A percentile compares a stretch with the other conserved stretches of the same genome.
These are phyloP conservation scores for Hygrophorus pudorinus DNA, from an alignment of 768 basidiomycete species.

Conservation along the genomic window DNA sequence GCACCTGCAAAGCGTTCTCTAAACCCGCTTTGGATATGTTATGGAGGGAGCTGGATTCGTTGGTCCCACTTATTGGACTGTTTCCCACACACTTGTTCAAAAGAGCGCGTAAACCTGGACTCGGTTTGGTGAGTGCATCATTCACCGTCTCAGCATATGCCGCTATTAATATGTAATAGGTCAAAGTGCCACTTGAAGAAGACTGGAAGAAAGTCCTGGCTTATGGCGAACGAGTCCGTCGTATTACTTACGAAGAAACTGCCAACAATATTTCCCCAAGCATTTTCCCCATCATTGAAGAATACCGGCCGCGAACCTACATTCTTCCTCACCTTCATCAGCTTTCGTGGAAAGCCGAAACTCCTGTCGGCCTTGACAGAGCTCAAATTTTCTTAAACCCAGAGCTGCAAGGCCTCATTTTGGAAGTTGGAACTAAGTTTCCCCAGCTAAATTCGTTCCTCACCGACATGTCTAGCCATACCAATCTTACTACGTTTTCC, in stretches of 20 bases:
- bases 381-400: slow-evolving; percentile 57
- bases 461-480: slow-evolving; percentile 50
- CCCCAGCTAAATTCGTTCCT: slow-evolving; percentile 56
- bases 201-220: slow-evolving; percentile 62
- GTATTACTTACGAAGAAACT: slow-evolving; percentile 60
- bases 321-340: slow-evolving; percentile 63
- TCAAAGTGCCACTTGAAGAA: slow-evolving; percentile 47
- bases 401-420: slow-evolving; percentile 45
- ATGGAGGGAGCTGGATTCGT: slow-evolving; percentile 72
- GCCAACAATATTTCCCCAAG: slow-evolving; percentile 53
- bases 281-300: slow-evolving; percentile 58
- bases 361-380: slow-evolving; percentile 53
- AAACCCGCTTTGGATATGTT: slow-evolving; percentile 63
- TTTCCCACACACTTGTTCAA: slow-evolving; percentile 62
- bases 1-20: slow-evolving; percentile 65
- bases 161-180: slow-evolving; percentile 23
- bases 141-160: background rate
- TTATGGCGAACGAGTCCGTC: slow-evolving; percentile 60
- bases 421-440: slow-evolving; percentile 53
- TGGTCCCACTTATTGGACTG: slow-evolving; percentile 59
- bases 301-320: slow-evolving; percentile 49
- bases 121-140: slow-evolving; percentile 55
- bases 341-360: slow-evolving; percentile 66
- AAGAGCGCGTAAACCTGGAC: slow-evolving; percentile 60
- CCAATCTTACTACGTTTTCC: slow-evolving; percentile 56